Conservation (phyloP, 768 basidiomycete genomes). For the Mycena galopus region DNA sequence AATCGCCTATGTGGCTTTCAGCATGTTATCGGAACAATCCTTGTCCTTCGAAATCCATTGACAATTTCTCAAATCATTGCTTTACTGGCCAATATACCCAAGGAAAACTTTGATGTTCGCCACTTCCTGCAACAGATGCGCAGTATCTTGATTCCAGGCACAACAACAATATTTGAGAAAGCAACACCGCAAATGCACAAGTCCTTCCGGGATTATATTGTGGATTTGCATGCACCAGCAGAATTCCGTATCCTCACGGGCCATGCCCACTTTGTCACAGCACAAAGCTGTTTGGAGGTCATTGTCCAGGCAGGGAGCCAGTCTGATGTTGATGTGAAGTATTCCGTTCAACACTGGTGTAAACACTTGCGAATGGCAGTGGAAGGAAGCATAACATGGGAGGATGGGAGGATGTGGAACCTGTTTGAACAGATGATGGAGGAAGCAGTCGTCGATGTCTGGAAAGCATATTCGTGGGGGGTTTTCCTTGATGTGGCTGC, state of each 20-base stretch:
- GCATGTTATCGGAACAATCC: constrained; percentile 10
- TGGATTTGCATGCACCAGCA: neutral
- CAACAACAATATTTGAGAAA: constrained; percentile 9
- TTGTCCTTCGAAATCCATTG: constrained; percentile 5
- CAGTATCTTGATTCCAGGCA: constrained; percentile 19
- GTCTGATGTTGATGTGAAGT: neutral
- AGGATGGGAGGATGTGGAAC: constrained; percentile 12
- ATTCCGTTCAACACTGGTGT: constrained; percentile 7
- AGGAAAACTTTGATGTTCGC: neutral
- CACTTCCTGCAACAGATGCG: neutral
- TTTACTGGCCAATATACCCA: constrained; percentile 9
- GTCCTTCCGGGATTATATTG: constrained; percentile 18
- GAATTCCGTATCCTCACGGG: constrained; percentile 9
- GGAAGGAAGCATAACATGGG: neutral
- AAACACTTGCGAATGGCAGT: constrained; percentile 22
- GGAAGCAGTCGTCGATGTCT: constrained; percentile 3
- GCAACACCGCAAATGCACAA: constrained; percentile 25
- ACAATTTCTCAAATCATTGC: constrained; percentile 14
- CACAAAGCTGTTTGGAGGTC: constrained; percentile 15
- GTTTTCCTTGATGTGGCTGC: constrained; percentile 9
- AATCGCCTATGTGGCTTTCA: neutral
- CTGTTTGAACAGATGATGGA: constrained; percentile 3
- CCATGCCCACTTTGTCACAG: constrained; percentile 11
- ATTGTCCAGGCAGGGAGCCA: constrained; percentile 6
- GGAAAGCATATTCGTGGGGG: neutral